Base-by-base conservation (phyloP, 2,329 filamentous ascomycete genomes). In the Thelonectria rubi region DNA sequence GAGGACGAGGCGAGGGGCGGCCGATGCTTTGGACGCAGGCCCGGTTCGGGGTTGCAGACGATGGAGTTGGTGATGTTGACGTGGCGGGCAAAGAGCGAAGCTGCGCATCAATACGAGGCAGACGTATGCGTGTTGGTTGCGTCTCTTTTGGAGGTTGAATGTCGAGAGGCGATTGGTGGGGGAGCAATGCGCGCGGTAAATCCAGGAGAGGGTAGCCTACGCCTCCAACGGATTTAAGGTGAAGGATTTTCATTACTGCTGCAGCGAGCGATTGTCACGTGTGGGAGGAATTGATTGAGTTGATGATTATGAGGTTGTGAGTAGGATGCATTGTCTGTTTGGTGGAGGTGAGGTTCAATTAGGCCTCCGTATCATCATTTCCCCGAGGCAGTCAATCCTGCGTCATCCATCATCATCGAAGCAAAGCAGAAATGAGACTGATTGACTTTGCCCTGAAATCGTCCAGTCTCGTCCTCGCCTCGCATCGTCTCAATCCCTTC, bases 341-440 rank as follows among this genome's bases (percentile, higher is more conserved):
- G 26, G 26, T 30, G 10, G 32, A 37, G 34, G 11, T 3, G 34
- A 15, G 26, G 26, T 30, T 30, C 26, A 30, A 30, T 30, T 30
- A 30, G 26, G 26, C 26, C 26, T 30, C 26, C 34, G 11, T 3
- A 11, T 11, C 3, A 37, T 37, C 34, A 37, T 11, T 43, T 20
- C 3, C n/a, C 40, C 39, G n/a, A 32, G 24, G 21, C 15, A 8
- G 40, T 48, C n/a, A 39, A 39, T 10, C 20, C 45, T 47, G 20
- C 45, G 45, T 47, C 20, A 47, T 47, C 5, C 45, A 26, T 26
- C 34, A 39, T 26, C 40, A 21, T 40, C 18, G 21, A 21, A 14
- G 15, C 2, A 34, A 11, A 14, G 15, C 32, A 10, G 37, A 48
- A 51, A 70, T 71, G 69, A 63, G 52, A 65, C 15, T 20, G 9